phyloP scores from a whole-genome alignment of 495 filamentous ascomycete species.

The Jackrogersella multiformis region DNA sequence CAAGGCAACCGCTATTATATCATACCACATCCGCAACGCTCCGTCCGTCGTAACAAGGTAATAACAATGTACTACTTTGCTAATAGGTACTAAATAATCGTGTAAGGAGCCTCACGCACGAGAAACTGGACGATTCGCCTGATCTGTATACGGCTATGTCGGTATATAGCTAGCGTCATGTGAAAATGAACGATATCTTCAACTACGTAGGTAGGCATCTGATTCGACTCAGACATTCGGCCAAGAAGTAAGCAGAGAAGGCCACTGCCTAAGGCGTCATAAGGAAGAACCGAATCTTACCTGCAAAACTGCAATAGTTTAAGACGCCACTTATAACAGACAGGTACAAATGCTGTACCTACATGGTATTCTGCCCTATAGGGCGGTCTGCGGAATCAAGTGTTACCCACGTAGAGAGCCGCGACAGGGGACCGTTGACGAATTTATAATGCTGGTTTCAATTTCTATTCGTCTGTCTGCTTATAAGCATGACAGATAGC shows the following conservation, averaged over 20 bases:
- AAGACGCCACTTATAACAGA: not conserved
- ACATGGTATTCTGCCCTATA: slow-evolving; percentile 26
- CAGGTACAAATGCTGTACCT: not conserved
- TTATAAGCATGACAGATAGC: slow-evolving; percentile 5
- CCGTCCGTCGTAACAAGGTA: not conserved
- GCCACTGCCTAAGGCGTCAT: slow-evolving; percentile 3
- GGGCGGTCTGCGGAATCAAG: slow-evolving; percentile 13
- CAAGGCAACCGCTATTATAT: no score
- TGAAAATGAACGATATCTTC: slow-evolving; percentile 10
- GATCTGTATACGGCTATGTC: slow-evolving; percentile 30
- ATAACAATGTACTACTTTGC: no score
- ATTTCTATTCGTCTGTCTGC: slow-evolving; percentile 26
- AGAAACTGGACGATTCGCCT: slow-evolving; percentile 11
- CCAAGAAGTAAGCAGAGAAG: slow-evolving; percentile 6
- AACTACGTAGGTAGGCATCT: slow-evolving; percentile 10
- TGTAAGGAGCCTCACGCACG: slow-evolving; percentile 17
- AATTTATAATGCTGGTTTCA: slow-evolving; percentile 4
- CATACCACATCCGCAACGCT: not conserved
- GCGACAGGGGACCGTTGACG: slow-evolving; percentile 17
- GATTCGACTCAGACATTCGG: slow-evolving; percentile 30
- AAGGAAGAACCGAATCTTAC: slow-evolving; percentile 21
- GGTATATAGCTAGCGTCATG: slow-evolving; percentile 24
- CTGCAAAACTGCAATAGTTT: slow-evolving; percentile 9
- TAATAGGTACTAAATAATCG: no score
- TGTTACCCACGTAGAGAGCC: slow-evolving; percentile 30